Evolutionary conservation across 768 basidiomycete species (phyloP).

Genomic region (Clavaria fumosa): DNA sequence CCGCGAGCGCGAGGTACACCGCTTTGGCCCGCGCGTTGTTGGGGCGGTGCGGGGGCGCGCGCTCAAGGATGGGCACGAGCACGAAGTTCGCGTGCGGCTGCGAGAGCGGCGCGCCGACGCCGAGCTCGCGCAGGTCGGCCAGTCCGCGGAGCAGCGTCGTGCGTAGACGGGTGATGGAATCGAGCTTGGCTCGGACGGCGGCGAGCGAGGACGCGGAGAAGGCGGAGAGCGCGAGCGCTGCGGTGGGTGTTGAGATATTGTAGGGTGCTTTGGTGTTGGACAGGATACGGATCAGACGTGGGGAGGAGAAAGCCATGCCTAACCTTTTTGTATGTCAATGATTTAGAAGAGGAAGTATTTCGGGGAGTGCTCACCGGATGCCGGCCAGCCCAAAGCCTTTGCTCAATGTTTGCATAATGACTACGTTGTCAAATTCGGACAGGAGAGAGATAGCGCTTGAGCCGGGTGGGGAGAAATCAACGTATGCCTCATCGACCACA

Average conservation of each 20-base stretch:
- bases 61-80: constrained; percentile 56
- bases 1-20: constrained; percentile 74
- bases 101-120: constrained; percentile 58
- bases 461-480: constrained; percentile 66
- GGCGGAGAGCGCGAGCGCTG: constrained; percentile 65
- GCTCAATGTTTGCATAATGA: constrained; percentile 93
- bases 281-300: constrained; percentile 79
- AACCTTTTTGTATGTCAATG: constrained; percentile 31
- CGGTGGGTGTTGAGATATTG: constrained; percentile 86
- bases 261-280: constrained; percentile 96
- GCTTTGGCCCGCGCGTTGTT: constrained; percentile 46
- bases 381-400: constrained; percentile 94
- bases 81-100: constrained; percentile 86
- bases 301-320: constrained; percentile 81
- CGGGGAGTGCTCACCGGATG: constrained; percentile 50
- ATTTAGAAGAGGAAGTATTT: neutral
- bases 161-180: constrained; percentile 45
- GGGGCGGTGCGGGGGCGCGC: constrained; percentile 22
- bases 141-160: constrained; percentile 35
- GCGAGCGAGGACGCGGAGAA: constrained; percentile 49
- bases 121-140: constrained; percentile 28
- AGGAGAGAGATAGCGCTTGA: constrained; percentile 57
- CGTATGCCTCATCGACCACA: constrained; percentile 93
- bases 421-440: constrained; percentile 71
- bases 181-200: constrained; percentile 50